Evolutionary conservation across 768 basidiomycete genomes (phyloP).

Genomic region (Russula sp.): DNA sequence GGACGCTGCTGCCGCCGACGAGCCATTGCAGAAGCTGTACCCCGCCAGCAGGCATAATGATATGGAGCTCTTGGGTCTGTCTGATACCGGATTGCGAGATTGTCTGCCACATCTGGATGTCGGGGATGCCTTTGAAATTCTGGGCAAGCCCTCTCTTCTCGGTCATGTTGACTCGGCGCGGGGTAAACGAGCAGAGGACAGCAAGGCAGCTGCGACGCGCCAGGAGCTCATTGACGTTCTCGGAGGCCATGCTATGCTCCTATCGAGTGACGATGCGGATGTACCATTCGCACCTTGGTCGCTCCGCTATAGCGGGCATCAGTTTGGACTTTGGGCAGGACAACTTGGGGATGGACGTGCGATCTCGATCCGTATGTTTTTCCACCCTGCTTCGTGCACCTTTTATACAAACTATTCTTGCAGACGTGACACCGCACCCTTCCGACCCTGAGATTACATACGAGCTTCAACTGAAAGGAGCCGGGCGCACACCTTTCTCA

Average conservation of each 20-base stretch:
- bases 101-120: conserved; percentile 83
- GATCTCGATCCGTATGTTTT: conserved; percentile 67
- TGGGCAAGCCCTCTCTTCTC: conserved; percentile 60
- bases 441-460: conserved; percentile 51
- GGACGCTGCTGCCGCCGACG: conserved; percentile 35
- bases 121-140: conserved; percentile 70
- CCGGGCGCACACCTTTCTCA: conserved; percentile 92
- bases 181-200: conserved; percentile 33
- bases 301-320: conserved; percentile 86
- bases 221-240: conserved; percentile 79
- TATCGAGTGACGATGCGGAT: conserved; percentile 43
- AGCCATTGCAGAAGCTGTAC: conserved; percentile 47
- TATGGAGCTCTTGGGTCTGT: conserved; percentile 67
- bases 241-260: conserved; percentile 70
- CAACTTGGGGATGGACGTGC: conserved; percentile 96
- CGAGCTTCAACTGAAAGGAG: conserved; percentile 94
- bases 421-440: conserved; percentile 79
- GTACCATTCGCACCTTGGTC: conserved; percentile 65
- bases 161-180: conserved; percentile 32
- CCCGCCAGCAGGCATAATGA: conserved; percentile 48
- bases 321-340: conserved; percentile 87
- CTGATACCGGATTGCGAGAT: conserved; percentile 64
- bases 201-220: conserved; percentile 46
- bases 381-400: background rate
- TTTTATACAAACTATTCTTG: background rate